A percentile compares a stretch with the other conserved stretches of the same genome.
Conservation (phyloP, 1,284 basidiomycete genomes). For the Omphalotus olearius region DNA sequence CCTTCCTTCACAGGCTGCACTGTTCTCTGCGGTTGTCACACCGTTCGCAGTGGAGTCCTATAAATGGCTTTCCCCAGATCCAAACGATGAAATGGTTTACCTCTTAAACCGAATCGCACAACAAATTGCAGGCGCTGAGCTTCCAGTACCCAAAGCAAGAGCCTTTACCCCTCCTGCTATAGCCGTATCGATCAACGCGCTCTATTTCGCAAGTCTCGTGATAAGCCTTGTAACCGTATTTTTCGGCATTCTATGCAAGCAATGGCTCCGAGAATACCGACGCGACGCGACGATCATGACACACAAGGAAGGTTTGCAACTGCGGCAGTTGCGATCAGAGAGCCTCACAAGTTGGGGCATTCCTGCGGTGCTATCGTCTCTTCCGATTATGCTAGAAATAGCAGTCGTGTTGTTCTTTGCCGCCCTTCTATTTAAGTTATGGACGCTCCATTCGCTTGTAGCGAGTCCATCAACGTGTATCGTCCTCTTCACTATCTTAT, state of each 20-base stretch:
- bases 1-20: conserved; percentile 14
- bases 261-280: conserved; percentile 21
- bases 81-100: conserved; percentile 7
- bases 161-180: conserved; percentile 1
- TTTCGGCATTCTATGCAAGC: conserved; percentile 20
- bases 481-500: conserved; percentile 15
- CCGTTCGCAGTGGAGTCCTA: conserved; percentile 21
- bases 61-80: conserved; percentile 17
- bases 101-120: conserved; percentile 13
- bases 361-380: conserved; percentile 21
- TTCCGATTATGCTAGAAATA: conserved; percentile 24
- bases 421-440: conserved; percentile 21
- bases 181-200: conserved; percentile 17
- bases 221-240: conserved; percentile 19
- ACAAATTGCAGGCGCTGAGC: background rate
- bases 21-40: conserved; percentile 20
- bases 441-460: conserved; percentile 18
- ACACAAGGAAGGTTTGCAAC: conserved; percentile 8
- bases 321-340: conserved; percentile 24
- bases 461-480: conserved; percentile 18
- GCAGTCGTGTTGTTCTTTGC: conserved; percentile 22
- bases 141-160: background rate
- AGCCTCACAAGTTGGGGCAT: conserved; percentile 23
- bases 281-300: conserved; percentile 10
- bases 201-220: conserved; percentile 21